Percentiles rank a stretch among this genome's conserved stretches.
phyloP scores from a whole-genome alignment of 331 rosid species.

The Rhamnella rubrinervis region DNA sequence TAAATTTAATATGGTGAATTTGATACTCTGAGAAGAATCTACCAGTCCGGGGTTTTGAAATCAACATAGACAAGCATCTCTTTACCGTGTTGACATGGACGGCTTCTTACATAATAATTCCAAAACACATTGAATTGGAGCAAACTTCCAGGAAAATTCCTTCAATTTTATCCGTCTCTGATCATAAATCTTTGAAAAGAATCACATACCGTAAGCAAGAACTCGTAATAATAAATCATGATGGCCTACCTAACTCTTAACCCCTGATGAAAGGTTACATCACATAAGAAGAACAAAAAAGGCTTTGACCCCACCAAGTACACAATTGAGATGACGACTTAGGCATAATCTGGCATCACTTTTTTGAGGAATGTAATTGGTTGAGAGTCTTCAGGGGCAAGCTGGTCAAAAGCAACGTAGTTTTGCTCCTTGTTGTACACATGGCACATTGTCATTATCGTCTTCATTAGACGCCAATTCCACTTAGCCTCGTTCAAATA shows the following conservation, averaged over 20 bases:
- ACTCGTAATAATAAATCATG: too few species aligned
- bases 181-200: constrained; percentile 18
- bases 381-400: constrained; percentile 70
- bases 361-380: constrained; percentile 70
- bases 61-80: constrained; percentile 23
- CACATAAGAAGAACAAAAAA: constrained; percentile 22
- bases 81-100: constrained; percentile 3
- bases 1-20: not conserved
- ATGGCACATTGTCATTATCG: constrained; percentile 88
- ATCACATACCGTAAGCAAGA: not conserved
- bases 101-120: constrained; percentile 30
- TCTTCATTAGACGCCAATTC: constrained; percentile 95
- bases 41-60: constrained; percentile 26
- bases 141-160: constrained; percentile 34
- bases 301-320: constrained; percentile 25
- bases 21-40: constrained; percentile 28
- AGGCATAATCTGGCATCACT: constrained; percentile 86
- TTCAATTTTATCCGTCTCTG: constrained; percentile 19
- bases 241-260: too few species aligned
- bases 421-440: constrained; percentile 71
- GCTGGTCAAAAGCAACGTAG: constrained; percentile 63
- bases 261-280: not conserved
- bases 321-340: constrained; percentile 26
- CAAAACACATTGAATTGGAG: not conserved
- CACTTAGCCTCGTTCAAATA: constrained; percentile 83